A percentile compares a stretch with the other conserved stretches of the same genome.
These are phyloP conservation scores for Yamadazyma conglobata DNA, from an alignment of 1,139 yeast species.

Conservation along the genomic window DNA sequence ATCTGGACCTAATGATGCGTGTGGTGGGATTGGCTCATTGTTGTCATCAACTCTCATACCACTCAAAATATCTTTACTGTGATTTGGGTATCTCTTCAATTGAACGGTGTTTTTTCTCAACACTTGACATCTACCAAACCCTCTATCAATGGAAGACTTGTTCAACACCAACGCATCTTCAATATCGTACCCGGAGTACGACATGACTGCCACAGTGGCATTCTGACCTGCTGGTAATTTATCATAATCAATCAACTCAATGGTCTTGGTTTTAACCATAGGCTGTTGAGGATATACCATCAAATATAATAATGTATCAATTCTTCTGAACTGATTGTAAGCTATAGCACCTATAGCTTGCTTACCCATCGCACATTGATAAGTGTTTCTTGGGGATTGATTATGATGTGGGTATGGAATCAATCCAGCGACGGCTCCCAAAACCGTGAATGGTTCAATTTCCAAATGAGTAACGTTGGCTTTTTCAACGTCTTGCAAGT, in stretches of 20 bases:
- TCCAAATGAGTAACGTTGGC: conserved; percentile 76
- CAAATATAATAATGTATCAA: conserved; percentile 86
- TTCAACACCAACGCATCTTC: conserved; percentile 97
- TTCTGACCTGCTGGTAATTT: conserved; percentile 98
- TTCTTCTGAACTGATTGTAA: conserved; percentile 91
- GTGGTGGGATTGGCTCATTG: conserved; percentile 81
- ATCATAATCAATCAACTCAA: conserved; percentile 91
- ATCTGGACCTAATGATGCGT: conserved; percentile 84
- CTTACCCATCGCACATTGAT: conserved; percentile 99
- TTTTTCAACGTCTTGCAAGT: conserved; percentile 23
- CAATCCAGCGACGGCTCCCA: conserved; percentile 98
- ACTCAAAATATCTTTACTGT: conserved; percentile 83
- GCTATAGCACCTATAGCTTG: conserved; percentile 99
- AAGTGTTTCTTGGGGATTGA: conserved; percentile 97
- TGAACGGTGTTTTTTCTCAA: conserved; percentile 87
- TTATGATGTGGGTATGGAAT: conserved; percentile 99
- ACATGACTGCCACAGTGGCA: conserved; percentile 98
- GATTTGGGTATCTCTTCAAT: conserved; percentile 88
- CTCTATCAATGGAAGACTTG: conserved; percentile 91
- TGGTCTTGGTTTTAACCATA: conserved; percentile 96
- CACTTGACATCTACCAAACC: conserved; percentile 98
- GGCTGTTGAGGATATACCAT: conserved; percentile 99
- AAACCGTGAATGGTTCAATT: conserved; percentile 92
- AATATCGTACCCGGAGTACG: conserved; percentile 97
- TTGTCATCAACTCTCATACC: conserved; percentile 87